These are phyloP conservation scores for Coccinonectria pachysandricola DNA, from an alignment of 2,329 filamentous ascomycete species.

Conservation along the genomic window DNA sequence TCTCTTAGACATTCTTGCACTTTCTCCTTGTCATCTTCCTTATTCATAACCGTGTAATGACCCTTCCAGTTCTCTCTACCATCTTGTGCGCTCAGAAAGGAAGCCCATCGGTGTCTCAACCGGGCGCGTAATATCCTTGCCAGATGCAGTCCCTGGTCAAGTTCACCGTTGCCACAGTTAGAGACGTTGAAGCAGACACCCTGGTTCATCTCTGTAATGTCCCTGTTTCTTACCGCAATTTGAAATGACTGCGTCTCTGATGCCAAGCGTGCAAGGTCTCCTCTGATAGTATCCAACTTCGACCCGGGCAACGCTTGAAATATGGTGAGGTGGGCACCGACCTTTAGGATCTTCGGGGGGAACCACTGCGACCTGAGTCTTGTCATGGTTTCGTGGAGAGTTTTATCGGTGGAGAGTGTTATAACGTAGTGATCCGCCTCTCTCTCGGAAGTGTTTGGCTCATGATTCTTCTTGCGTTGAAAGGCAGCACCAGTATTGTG, in stretches of 20 bases:
- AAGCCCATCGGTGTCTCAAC: constrained; percentile 6
- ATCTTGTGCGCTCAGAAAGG: constrained; percentile 9
- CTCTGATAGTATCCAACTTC: constrained; percentile 3
- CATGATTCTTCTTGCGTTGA: too few species aligned
- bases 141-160: constrained; percentile 4
- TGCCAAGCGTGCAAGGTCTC: constrained; percentile 1
- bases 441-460: too few species aligned
- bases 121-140: constrained; percentile 3
- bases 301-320: constrained; percentile 11
- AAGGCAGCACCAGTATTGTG: too few species aligned
- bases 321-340: constrained; percentile 9
- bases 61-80: constrained; percentile 7
- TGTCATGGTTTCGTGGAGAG: constrained; percentile 6
- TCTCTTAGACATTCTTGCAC: constrained; percentile 3
- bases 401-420: constrained; percentile 6
- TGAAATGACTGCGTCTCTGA: constrained; percentile 1
- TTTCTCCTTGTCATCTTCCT: constrained; percentile 8
- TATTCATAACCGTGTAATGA: constrained; percentile 12
- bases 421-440: constrained; percentile 6
- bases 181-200: constrained; percentile 8
- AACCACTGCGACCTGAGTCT: constrained; percentile 8
- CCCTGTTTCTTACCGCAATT: constrained; percentile 1
- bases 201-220: constrained; percentile 8
- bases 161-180: too few species aligned
- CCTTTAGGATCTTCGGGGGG: constrained; percentile 6